Evolutionary conservation across 768 basidiomycete genomes (phyloP), one percentile per base, ranked within the genome.

Genomic region (Neoboletus subvelutipes): DNA sequence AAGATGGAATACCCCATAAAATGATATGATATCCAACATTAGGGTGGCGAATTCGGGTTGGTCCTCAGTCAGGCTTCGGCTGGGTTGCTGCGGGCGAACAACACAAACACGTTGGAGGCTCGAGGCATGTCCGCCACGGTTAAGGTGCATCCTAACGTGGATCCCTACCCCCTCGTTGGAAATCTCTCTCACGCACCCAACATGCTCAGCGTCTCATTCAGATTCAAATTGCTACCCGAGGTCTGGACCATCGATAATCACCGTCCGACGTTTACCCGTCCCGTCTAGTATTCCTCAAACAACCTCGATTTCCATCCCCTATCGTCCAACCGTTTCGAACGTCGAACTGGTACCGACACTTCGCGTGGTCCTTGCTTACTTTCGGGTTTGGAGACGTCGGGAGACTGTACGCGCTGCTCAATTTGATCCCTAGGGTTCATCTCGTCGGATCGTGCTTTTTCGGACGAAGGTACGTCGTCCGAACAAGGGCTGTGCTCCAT

Each of bases 231-330:
- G 15, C 20, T 28, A 47, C n/a, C 39, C 11, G 17, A 57, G 17
- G 53, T 20, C 29, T 41, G 15, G 29, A 55, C 18, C 13, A n/a
- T 49, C 22, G 6, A 7, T 17, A 1, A 8, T 36, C 28, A 13
- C 24, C 47, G 2, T 40, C 26, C 20, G 39, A 40, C 15, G 33
- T 28, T 42, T 28, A 22, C 26, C 17, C 31, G 4, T 29, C 29
- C 11, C 7, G 13, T 24, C 37, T 62, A 56, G 34, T 47, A 52
- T 7, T 43, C 58, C 29, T 55, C 39, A 9, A 50, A 22, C 37
- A 58, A 42, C 55, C 64, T 42, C 36, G 56, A 57, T 42, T 56
- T 56, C 63, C 60, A 43, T 33, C 58, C 50, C 22, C 41, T 48
- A 12, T 55, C 54, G 18, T 55, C 52, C 37, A 51, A 22, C 50